phyloP scores from a whole-genome alignment of 2,329 filamentous ascomycete species.

The Beauveria bassiana region DNA sequence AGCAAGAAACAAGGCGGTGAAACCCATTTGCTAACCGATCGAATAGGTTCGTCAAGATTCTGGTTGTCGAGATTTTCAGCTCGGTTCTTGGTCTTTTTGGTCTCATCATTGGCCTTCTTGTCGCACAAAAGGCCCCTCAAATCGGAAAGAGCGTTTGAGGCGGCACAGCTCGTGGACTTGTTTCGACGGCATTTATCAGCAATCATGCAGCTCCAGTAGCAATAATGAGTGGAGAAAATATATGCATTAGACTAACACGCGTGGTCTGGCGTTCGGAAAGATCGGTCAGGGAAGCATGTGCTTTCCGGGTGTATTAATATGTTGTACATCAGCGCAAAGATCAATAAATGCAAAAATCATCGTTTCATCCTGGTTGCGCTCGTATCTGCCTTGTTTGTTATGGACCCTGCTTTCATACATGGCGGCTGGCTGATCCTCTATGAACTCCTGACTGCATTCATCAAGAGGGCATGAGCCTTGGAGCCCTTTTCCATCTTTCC shows the following conservation, averaged over 20 bases:
- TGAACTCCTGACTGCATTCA: conserved; percentile 43
- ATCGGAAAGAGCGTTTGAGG: conserved; percentile 42
- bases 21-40: conserved; percentile 19
- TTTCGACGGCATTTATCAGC: background rate
- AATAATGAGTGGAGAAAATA: conserved; percentile 8
- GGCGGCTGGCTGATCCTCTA: background rate
- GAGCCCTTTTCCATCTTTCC: conserved; percentile 60
- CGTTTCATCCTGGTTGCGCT: background rate
- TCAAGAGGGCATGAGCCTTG: conserved; percentile 69
- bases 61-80: conserved; percentile 99
- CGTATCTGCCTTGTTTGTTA: background rate
- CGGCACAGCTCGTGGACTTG: conserved; percentile 14
- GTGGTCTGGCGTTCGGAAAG: conserved; percentile 35
- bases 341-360: conserved; percentile 18
- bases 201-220: background rate
- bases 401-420: background rate
- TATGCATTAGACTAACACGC: conserved; percentile 11
- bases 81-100: conserved; percentile 95
- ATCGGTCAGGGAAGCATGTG: conserved; percentile 24
- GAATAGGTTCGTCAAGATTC: conserved; percentile 88
- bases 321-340: conserved; percentile 28
- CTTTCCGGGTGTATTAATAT: conserved; percentile 29
- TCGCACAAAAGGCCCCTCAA: conserved; percentile 74
- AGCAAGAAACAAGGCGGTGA: background rate
- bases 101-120: conserved; percentile 84